Base-by-base conservation (phyloP, 768 basidiomycete genomes). In the Tulasnella sp. region DNA sequence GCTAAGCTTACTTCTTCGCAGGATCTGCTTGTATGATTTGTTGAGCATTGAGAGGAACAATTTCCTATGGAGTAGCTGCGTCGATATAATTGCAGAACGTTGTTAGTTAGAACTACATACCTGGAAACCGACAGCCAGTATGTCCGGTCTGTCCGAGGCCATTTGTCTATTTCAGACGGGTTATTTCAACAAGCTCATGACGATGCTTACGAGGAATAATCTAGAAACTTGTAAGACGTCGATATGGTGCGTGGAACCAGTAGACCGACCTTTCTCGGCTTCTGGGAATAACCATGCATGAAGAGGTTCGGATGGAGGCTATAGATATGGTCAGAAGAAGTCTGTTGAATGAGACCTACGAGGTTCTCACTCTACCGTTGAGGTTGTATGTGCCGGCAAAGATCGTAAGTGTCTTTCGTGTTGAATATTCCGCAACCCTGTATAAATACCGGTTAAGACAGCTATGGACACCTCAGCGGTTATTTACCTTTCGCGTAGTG, bases 1-100 rank as follows among this genome's bases (percentile, higher is more conserved):
- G 5, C n/a, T 15, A 26, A 15, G 74, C 86, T 32, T 74, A 92
- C 94, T 90, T 89, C 85, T 95, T 96, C 82, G 95, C 95, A 0
- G 96, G 95, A 84, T 98, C 96, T 7, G 96, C 92, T 83, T 98
- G 96, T 20, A 98, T 87, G 61, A 99, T 98, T 83, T 98, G 96
- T 82, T 96, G 95, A 3, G 98, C 95, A n/a, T 95, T 98, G 70
- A 99, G 88, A 5, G 96, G 95, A 0, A 99, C 98, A 75, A 99
- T 96, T 84, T 99, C 98, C 84, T 99, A 96, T 23, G 10, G 32
- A 35, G 26, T 10, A 35, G 40, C 23, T 55, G 23, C 18, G 23
- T 32, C 83, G 98, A 98, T 2, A 93, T 94, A 39, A 98, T 86
- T 29, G 91, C 91, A 83, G 32, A 97, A 91, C 79, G 39, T n/a